These are phyloP conservation scores for Sporothrix luriei DNA, from an alignment of 2,329 filamentous ascomycete genomes.

Conservation along the genomic window DNA sequence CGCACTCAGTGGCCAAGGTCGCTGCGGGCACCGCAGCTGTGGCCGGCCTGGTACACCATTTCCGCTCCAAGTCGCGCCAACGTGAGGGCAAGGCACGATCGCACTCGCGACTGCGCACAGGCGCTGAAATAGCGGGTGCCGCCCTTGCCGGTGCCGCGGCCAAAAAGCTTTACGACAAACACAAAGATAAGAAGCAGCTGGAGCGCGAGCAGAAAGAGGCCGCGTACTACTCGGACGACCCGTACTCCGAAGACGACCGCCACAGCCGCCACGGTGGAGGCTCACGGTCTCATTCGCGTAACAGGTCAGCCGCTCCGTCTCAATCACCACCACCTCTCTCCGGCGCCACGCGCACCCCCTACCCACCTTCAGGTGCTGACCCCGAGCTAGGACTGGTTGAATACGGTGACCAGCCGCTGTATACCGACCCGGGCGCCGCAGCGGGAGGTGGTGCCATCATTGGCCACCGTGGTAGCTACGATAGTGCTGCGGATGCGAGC, in stretches of 20 bases:
- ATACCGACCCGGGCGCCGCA: conserved; percentile 43
- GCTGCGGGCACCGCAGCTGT: conserved; percentile 61
- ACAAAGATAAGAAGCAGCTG: conserved; percentile 61
- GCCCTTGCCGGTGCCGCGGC: conserved; percentile 63
- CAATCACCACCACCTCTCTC: conserved; percentile 28
- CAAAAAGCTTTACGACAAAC: conserved; percentile 63
- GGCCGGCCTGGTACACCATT: conserved; percentile 61
- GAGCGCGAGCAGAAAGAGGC: conserved; percentile 42
- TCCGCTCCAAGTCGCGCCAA: conserved; percentile 57
- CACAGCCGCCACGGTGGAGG: conserved; percentile 40
- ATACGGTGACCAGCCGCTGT: conserved; percentile 63
- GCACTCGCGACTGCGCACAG: conserved; percentile 54
- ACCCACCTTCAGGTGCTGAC: conserved; percentile 52
- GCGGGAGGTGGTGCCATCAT: conserved; percentile 36
- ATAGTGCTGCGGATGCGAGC: conserved; percentile 52
- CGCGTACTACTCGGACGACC: conserved; percentile 40
- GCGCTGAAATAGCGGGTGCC: conserved; percentile 63
- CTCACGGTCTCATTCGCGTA: conserved; percentile 37
- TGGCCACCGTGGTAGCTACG: conserved; percentile 44
- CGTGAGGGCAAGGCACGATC: conserved; percentile 50
- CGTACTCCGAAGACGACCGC: conserved; percentile 44
- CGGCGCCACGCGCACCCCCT: conserved; percentile 47
- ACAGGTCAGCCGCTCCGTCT: conserved; percentile 38
- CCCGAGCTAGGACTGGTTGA: conserved; percentile 69
- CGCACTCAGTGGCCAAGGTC: conserved; percentile 57